phyloP scores from a whole-genome alignment of 306 rosid genomes.

The Fagus sylvatica region DNA sequence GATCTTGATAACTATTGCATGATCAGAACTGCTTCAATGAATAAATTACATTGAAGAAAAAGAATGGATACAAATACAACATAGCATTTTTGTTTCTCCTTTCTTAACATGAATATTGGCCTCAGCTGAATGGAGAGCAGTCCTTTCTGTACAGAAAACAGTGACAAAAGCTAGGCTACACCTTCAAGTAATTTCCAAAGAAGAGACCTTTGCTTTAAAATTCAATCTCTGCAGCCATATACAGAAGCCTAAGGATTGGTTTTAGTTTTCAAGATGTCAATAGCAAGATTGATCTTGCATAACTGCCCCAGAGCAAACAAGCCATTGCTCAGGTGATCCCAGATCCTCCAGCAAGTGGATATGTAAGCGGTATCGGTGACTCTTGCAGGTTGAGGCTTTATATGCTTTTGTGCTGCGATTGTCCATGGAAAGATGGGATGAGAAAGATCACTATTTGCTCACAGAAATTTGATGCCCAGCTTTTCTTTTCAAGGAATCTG shows the following conservation, averaged over 20 bases:
- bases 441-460: constrained; percentile 30
- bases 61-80: background rate
- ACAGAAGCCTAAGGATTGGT: background rate
- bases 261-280: background rate
- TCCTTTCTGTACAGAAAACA: background rate
- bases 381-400: constrained; percentile 13
- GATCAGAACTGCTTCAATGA: background rate
- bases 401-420: constrained; percentile 10
- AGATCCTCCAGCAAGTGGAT: constrained; percentile 11
- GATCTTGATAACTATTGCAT: too few species aligned
- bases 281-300: background rate
- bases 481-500: constrained; percentile 64
- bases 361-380: background rate
- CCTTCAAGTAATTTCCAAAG: background rate
- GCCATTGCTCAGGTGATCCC: background rate
- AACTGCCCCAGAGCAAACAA: background rate
- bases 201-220: background rate
- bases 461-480: constrained; percentile 33
- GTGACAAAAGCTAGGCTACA: background rate
- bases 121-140: background rate
- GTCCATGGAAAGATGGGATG: constrained; percentile 20
- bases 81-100: too few species aligned
- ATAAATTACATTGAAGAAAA: background rate
- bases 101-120: background rate
- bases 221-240: background rate